Evolutionary conservation across 2,329 filamentous ascomycete species (phyloP), one percentile per base, ranked within the genome.

Genomic region (Cordyceps pruinosa): DNA sequence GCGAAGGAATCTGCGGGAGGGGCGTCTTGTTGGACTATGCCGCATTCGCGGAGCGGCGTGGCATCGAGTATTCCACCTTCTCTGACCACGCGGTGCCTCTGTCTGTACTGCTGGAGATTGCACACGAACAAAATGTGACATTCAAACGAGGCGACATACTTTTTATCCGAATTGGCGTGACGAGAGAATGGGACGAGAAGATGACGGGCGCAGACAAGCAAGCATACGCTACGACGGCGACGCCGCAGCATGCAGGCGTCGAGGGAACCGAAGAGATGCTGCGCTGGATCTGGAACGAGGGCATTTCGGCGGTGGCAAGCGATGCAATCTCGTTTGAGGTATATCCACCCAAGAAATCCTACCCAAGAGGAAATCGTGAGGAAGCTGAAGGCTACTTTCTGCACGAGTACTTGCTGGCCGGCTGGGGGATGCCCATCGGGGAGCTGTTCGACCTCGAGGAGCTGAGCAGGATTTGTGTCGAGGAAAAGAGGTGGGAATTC

Each of bases 211-310:
- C 63, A 76, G 1, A 68, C 69, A 3, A 64, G 15, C 5, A 67
- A 7, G 65, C 66, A 6, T 60, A 62, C 0, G 58, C 65, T 17
- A 32, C 28, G 28, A 32, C 28, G 6, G 10, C 6, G 28, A 32
- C 6, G 0, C 69, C 70, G 0, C 66, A 71, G 1, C 59, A 64
- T 7, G 65, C 68, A 56, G 81, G 80, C 1, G 70, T 82, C 2
- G 73, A 80, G 50, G 76, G 76, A 0, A 75, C 73, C 2, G 70
- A 76, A 17, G 73, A 72, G 5, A 76, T 75, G 7, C 70, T 82
- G 15, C 72, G 74, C 37, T 85, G 82, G 81, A 69, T 84, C 19
- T 85, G 81, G 80, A 76, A 83, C 55, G 73, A 77, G 6, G 58
- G 50, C 15, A 83, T 85, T 61, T 70, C 80, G 0, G 82, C 82